Conservation (phyloP, 164 flowering plant species). For the Aristolochia fimbriata region DNA sequence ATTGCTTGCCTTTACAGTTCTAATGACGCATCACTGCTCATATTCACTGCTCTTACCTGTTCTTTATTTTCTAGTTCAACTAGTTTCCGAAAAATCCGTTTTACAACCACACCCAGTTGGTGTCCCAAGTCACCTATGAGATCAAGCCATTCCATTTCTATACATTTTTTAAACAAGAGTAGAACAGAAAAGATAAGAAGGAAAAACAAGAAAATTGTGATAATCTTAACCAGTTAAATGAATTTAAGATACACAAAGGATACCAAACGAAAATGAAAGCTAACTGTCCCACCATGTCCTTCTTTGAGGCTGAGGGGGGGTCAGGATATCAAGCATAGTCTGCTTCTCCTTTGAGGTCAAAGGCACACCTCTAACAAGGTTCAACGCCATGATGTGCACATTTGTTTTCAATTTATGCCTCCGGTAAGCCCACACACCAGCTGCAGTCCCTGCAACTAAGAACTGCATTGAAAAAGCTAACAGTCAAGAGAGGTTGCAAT, state of each 20-base stretch:
- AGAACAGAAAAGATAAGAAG: too few relatives aligned
- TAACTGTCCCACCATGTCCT: conserved; percentile 12
- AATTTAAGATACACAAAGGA: neutral
- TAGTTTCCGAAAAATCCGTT: too few relatives aligned
- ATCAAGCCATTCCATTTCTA: too few relatives aligned
- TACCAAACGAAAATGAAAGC: neutral
- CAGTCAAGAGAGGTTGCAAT: too few relatives aligned
- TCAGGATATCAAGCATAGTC: conserved; percentile 68
- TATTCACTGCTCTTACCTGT: too few relatives aligned
- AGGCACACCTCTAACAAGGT: conserved; percentile 77
- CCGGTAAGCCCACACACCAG: conserved; percentile 65
- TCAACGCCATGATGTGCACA: conserved; percentile 79
- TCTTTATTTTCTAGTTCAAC: too few relatives aligned
- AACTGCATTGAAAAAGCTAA: conserved; percentile 28
- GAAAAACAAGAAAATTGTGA: too few relatives aligned
- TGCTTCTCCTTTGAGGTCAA: conserved; percentile 72
- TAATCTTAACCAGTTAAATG: neutral
- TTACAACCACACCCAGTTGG: too few relatives aligned
- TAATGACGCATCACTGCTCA: too few relatives aligned
- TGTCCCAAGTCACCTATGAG: too few relatives aligned
- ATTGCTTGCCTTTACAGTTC: too few relatives aligned
- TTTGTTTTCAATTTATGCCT: conserved; percentile 71
- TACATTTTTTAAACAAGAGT: too few relatives aligned
- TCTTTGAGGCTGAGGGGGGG: conserved; percentile 53
- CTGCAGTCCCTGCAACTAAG: conserved; percentile 63